Conservation (phyloP, 495 filamentous ascomycete genomes). For the Bombardia bombarda region DNA sequence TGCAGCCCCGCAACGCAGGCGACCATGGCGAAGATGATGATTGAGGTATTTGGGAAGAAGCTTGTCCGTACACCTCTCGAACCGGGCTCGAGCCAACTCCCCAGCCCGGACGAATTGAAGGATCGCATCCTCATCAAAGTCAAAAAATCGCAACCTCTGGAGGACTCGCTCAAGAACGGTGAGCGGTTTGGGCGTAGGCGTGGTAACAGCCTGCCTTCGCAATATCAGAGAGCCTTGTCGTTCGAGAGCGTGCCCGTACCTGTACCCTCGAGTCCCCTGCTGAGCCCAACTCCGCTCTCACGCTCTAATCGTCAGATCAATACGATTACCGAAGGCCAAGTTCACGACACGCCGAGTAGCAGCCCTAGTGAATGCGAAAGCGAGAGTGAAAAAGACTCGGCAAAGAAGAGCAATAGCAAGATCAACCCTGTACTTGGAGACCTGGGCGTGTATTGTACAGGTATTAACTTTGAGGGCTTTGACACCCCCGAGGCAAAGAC, state of each 20-base stretch:
- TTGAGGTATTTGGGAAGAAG: constrained; percentile 66
- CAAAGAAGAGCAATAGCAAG: constrained; percentile 67
- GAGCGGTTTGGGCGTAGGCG: constrained; percentile 47
- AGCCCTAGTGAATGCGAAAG: constrained; percentile 53
- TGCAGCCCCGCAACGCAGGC: constrained; percentile 77
- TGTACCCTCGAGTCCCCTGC: constrained; percentile 47
- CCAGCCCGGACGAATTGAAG: constrained; percentile 78
- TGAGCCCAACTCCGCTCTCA: constrained; percentile 28
- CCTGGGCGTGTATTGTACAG: constrained; percentile 81
- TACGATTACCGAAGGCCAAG: constrained; percentile 42
- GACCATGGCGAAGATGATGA: constrained; percentile 87
- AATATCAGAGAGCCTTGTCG: constrained; percentile 51
- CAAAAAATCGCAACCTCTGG: constrained; percentile 51
- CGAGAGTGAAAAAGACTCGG: constrained; percentile 44
- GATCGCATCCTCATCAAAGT: constrained; percentile 87
- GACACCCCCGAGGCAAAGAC: constrained; percentile 65
- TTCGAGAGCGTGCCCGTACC: constrained; percentile 48
- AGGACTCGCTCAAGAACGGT: constrained; percentile 28
- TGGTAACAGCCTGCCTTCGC: constrained; percentile 74
- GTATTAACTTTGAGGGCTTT: constrained; percentile 76
- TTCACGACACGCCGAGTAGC: constrained; percentile 41
- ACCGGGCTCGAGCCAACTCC: constrained; percentile 56
- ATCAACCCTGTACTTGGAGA: constrained; percentile 76
- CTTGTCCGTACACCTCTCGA: constrained; percentile 69
- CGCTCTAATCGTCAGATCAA: constrained; percentile 32